Conservation (phyloP, 305 asterid species). For the Solanum hybrid region DNA sequence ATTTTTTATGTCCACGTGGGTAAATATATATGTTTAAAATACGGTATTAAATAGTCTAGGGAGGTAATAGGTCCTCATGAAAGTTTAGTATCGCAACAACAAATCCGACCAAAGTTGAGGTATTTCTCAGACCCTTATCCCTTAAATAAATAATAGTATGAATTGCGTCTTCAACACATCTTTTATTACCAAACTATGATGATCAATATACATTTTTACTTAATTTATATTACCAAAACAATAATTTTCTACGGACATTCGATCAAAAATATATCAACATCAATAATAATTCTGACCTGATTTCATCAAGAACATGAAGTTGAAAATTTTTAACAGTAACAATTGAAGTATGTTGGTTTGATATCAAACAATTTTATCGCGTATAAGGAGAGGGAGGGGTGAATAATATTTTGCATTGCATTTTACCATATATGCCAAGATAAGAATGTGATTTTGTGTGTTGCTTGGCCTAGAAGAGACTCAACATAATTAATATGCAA, state of each 20-base stretch:
- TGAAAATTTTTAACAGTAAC: neutral
- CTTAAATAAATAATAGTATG: neutral
- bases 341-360: neutral
- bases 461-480: conserved; percentile 33
- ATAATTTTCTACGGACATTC: neutral
- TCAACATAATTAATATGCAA: neutral
- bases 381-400: neutral
- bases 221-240: neutral
- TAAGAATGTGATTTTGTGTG: neutral
- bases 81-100: too few relatives aligned
- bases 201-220: neutral
- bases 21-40: too few relatives aligned
- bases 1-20: too few relatives aligned
- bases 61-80: too few relatives aligned
- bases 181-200: neutral
- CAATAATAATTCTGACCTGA: neutral
- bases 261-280: neutral
- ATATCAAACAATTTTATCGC: neutral
- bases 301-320: neutral
- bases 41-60: too few relatives aligned
- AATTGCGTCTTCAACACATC: neutral
- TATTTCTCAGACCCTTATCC: too few relatives aligned
- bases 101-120: too few relatives aligned
- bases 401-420: neutral
- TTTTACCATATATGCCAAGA: neutral